These are phyloP conservation scores for Aspergillus incahuasiensis DNA, from an alignment of 495 filamentous ascomycete species.

Conservation along the genomic window DNA sequence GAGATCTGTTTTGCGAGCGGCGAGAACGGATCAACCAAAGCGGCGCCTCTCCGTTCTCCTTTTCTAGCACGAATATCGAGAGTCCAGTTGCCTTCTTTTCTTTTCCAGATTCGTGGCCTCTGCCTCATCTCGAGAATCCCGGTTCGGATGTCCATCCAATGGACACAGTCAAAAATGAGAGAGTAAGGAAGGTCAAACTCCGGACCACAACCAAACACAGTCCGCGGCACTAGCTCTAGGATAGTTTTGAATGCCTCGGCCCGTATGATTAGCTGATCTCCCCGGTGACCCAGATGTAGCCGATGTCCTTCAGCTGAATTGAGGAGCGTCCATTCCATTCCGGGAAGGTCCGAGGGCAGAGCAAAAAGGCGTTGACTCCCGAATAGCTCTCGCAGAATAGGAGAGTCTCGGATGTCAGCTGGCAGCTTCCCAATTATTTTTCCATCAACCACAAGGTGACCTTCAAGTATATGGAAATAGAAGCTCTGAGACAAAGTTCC, in stretches of 20 bases:
- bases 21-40: constrained; percentile 34
- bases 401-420: constrained; percentile 37
- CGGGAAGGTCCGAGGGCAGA: constrained; percentile 40
- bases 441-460: constrained; percentile 54
- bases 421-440: constrained; percentile 48
- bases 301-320: constrained; percentile 24
- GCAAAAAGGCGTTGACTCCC: constrained; percentile 29
- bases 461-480: constrained; percentile 52
- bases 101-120: constrained; percentile 33
- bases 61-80: constrained; percentile 21
- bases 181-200: constrained; percentile 38
- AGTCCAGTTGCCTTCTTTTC: constrained; percentile 26
- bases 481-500: constrained; percentile 22
- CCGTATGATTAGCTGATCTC: constrained; percentile 23
- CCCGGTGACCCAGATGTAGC: constrained; percentile 38
- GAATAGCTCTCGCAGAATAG: constrained; percentile 40
- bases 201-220: constrained; percentile 25
- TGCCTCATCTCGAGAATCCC: constrained; percentile 33
- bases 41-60: constrained; percentile 14
- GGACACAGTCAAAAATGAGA: constrained; percentile 45
- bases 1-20: constrained; percentile 23
- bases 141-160: constrained; percentile 54
- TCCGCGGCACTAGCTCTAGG: constrained; percentile 44
- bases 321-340: constrained; percentile 43
- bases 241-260: constrained; percentile 5